These are phyloP conservation scores for Ganoderma boninense DNA, from an alignment of 1,284 basidiomycete genomes.

Conservation along the genomic window DNA sequence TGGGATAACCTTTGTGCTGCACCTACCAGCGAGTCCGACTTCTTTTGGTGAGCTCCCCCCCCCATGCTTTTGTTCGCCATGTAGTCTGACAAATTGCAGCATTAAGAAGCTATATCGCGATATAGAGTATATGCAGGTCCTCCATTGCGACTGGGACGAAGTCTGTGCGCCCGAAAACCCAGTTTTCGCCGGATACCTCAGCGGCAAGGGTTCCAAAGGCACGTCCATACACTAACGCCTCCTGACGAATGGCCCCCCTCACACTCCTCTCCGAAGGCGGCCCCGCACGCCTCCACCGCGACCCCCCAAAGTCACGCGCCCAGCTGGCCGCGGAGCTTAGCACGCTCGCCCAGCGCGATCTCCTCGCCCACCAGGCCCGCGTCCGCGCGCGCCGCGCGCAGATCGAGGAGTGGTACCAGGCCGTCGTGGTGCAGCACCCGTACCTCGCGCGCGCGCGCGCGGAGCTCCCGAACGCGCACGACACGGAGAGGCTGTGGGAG, in stretches of 20 bases:
- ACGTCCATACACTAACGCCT: no score
- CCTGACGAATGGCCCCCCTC: no score
- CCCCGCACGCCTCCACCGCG: background rate
- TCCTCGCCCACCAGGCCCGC: background rate
- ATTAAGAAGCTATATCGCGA: background rate
- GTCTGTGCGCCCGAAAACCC: no score
- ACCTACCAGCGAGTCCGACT: background rate
- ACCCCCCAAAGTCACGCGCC: background rate
- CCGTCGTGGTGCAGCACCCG: background rate
- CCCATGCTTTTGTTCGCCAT: no score
- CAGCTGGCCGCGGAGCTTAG: background rate
- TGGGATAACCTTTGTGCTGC: background rate
- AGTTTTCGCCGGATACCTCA: no score
- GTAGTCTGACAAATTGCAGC: background rate
- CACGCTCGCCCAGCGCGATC: background rate
- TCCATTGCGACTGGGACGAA: background rate
- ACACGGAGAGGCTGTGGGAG: background rate
- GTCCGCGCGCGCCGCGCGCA: background rate
- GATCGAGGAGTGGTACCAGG: background rate
- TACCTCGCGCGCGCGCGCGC: background rate
- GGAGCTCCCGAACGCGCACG: background rate
- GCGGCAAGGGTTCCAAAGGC: no score
- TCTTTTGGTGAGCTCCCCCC: background rate
- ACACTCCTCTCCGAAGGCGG: no score
- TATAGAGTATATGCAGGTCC: background rate